phyloP scores from a whole-genome alignment of 768 basidiomycete genomes.

The Dendrothele bispora region DNA sequence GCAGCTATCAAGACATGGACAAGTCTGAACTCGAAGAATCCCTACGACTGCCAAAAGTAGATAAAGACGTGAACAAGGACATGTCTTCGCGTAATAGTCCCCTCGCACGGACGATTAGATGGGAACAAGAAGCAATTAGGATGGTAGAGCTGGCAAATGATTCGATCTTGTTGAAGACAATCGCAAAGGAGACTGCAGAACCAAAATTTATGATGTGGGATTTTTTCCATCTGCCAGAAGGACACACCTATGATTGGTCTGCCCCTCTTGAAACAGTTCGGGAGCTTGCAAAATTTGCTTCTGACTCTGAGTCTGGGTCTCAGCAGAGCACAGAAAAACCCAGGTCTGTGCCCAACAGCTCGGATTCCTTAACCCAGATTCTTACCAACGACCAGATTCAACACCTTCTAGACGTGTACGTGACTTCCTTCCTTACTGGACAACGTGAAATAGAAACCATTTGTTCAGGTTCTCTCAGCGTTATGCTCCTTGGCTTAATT shows the following conservation, averaged over 20 bases:
- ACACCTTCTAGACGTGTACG: slow-evolving; percentile 31
- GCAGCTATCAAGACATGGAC: slow-evolving; percentile 36
- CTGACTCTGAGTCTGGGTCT: slow-evolving; percentile 9
- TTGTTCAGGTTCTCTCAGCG: slow-evolving; percentile 34
- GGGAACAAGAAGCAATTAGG: no score
- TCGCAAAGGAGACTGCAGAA: no score
- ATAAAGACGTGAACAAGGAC: not conserved
- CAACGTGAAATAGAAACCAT: not conserved
- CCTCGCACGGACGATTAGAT: no score
- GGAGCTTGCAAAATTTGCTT: slow-evolving; percentile 27
- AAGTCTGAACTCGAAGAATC: not conserved
- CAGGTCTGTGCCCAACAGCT: slow-evolving; percentile 21
- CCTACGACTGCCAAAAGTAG: not conserved
- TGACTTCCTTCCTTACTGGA: not conserved
- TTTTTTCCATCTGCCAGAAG: slow-evolving; percentile 33
- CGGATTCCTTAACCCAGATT: slow-evolving; percentile 24
- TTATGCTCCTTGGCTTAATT: slow-evolving; percentile 41
- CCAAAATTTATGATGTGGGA: slow-evolving; percentile 38
- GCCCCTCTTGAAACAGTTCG: slow-evolving; percentile 43
- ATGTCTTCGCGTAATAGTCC: slow-evolving; percentile 6
- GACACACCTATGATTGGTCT: slow-evolving; percentile 33
- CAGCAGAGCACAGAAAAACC: no score
- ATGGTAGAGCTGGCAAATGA: no score
- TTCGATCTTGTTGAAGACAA: no score
- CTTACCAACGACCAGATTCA: slow-evolving; percentile 30